phyloP scores from a whole-genome alignment of 805 yeast species.

The Myxozyma sirexii region DNA sequence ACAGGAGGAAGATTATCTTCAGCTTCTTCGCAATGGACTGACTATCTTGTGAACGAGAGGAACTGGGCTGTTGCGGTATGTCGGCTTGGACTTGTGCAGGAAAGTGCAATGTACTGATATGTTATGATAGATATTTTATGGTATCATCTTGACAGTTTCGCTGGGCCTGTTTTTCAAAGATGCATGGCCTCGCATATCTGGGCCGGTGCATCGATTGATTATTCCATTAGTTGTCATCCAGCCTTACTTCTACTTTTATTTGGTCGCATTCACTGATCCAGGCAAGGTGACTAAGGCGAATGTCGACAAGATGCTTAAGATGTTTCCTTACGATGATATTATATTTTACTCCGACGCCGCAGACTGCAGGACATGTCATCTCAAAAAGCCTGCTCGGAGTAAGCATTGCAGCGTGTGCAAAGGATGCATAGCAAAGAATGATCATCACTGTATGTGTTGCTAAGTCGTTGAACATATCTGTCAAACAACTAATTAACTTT shows the following conservation, averaged over 20 bases:
- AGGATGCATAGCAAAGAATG: conserved; percentile 52
- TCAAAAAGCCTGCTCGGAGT: conserved; percentile 58
- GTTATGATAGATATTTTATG: conserved; percentile 21
- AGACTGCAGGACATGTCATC: conserved; percentile 53
- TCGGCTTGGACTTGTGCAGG: not conserved
- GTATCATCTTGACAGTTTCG: conserved; percentile 22
- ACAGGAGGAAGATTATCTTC: conserved; percentile 30
- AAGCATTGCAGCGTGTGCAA: conserved; percentile 61
- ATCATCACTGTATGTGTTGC: conserved; percentile 56
- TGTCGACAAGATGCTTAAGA: conserved; percentile 34
- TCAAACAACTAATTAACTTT: not conserved
- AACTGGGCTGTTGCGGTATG: conserved; percentile 36
- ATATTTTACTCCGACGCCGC: conserved; percentile 52
- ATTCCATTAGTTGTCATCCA: conserved; percentile 34
- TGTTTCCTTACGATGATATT: conserved; percentile 52
- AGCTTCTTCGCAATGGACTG: not conserved
- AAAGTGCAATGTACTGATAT: not conserved
- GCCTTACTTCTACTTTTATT: conserved; percentile 37
- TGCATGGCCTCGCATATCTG: conserved; percentile 20
- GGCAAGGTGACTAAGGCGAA: conserved; percentile 42
- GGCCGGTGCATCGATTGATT: conserved; percentile 26
- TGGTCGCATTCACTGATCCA: conserved; percentile 45
- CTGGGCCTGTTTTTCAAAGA: conserved; percentile 30
- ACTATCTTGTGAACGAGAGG: conserved; percentile 34
- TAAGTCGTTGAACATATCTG: not conserved